Conservation (phyloP, 139 green algal species). For the Chlorella ohadii region DNA sequence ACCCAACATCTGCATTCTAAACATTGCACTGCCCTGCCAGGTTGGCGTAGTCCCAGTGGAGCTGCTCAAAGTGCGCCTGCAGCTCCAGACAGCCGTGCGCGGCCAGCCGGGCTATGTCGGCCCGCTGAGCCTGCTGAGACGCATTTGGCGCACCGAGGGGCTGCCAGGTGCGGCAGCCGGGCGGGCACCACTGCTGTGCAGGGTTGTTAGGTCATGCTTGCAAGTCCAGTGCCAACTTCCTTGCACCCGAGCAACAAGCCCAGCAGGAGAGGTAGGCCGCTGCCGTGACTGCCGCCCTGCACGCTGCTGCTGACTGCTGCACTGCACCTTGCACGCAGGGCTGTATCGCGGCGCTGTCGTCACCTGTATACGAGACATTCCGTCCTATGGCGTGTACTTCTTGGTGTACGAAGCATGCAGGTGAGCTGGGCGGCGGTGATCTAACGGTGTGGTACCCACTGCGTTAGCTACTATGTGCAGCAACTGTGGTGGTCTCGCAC, state of each 20-base stretch:
- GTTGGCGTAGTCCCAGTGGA: conserved; percentile 60
- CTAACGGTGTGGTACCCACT: not conserved
- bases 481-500: too few relatives aligned
- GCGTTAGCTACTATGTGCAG: too few relatives aligned
- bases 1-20: too few relatives aligned
- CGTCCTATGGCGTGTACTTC: conserved; percentile 76
- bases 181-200: not conserved
- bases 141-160: conserved; percentile 58
- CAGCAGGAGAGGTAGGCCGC: too few relatives aligned
- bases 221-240: too few relatives aligned
- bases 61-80: conserved; percentile 79
- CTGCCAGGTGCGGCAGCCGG: conserved; percentile 36
- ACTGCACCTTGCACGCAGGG: conserved; percentile 39
- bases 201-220: too few relatives aligned
- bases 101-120: conserved; percentile 61
- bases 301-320: too few relatives aligned
- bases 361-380: conserved; percentile 66
- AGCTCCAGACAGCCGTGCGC: conserved; percentile 66
- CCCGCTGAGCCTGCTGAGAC: conserved; percentile 51
- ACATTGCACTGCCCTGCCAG: too few relatives aligned
- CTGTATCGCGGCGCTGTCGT: conserved; percentile 67
- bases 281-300: too few relatives aligned
- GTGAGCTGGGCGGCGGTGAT: not conserved
- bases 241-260: too few relatives aligned
- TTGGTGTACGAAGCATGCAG: conserved; percentile 45